These are phyloP conservation scores for Petasospora rhodanensis DNA, from an alignment of 1,139 yeast genomes.

Conservation along the genomic window DNA sequence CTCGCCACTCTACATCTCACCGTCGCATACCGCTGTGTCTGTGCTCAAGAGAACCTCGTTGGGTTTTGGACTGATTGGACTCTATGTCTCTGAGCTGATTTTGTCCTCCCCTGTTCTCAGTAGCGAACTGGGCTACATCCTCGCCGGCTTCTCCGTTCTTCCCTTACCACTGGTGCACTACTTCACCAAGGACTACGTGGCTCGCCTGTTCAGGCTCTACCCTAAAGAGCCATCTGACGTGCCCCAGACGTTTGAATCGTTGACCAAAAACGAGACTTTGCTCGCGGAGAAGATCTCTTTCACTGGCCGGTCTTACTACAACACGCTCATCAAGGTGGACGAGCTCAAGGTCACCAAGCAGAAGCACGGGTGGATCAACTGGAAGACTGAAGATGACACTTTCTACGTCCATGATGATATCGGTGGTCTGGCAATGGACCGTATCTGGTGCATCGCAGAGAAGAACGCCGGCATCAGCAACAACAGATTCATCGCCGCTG, in stretches of 20 bases:
- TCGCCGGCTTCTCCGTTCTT: conserved; percentile 35
- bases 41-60: conserved; percentile 49
- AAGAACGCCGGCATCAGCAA: conserved; percentile 47
- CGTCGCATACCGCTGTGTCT: conserved; percentile 52
- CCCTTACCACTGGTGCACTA: conserved; percentile 53
- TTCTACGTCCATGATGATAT: conserved; percentile 67
- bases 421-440: conserved; percentile 80
- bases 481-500: conserved; percentile 32
- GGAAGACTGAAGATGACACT: conserved; percentile 43
- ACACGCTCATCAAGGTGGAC: conserved; percentile 35
- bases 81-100: conserved; percentile 51
- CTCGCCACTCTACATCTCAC: conserved; percentile 52
- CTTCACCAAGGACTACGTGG: conserved; percentile 63
- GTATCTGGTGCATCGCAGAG: conserved; percentile 79
- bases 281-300: conserved; percentile 64
- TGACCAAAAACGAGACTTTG: conserved; percentile 56
- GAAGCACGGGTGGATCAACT: conserved; percentile 35
- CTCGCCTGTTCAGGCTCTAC: conserved; percentile 67
- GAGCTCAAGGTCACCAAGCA: conserved; percentile 5
- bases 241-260: conserved; percentile 61
- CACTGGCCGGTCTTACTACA: conserved; percentile 64
- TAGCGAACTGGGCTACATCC: conserved; percentile 48
- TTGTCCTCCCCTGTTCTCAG: conserved; percentile 48
- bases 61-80: conserved; percentile 51
- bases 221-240: conserved; percentile 49